These are phyloP conservation scores for Microbotryum silenes-acaulis DNA, from an alignment of 1,284 basidiomycete genomes.

Conservation along the genomic window DNA sequence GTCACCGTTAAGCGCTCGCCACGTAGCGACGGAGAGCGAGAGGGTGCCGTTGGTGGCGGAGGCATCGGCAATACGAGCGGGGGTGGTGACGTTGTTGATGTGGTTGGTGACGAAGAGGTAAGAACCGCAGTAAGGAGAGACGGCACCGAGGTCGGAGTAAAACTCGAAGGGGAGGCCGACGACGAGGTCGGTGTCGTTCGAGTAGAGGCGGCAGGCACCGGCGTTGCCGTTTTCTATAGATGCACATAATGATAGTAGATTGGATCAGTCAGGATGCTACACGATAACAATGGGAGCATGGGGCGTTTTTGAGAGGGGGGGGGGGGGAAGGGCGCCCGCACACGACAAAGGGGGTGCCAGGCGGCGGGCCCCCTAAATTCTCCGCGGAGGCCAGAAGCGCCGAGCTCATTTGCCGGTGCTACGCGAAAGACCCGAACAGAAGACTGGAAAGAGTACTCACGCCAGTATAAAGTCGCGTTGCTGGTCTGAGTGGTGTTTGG, in stretches of 20 bases:
- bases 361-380: no score
- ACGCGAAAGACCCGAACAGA: background rate
- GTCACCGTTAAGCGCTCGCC: constrained; percentile 24
- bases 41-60: constrained; percentile 20
- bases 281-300: no score
- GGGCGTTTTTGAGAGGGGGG: no score
- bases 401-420: no score
- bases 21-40: constrained; percentile 24
- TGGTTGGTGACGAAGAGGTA: constrained; percentile 24
- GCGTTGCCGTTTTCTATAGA: constrained; percentile 20
- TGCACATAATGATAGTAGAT: no score
- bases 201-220: constrained; percentile 26
- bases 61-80: constrained; percentile 27
- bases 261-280: no score
- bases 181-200: constrained; percentile 19
- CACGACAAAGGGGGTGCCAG: no score
- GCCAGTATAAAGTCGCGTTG: constrained; percentile 13
- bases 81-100: constrained; percentile 17
- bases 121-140: constrained; percentile 27
- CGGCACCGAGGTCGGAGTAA: constrained; percentile 19
- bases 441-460: constrained; percentile 4
- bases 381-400: no score
- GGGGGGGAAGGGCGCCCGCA: no score
- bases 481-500: constrained; percentile 25
- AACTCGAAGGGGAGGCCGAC: constrained; percentile 30